phyloP scores from a whole-genome alignment of 2,329 filamentous ascomycete genomes.

The Colletotrichum sp. region DNA sequence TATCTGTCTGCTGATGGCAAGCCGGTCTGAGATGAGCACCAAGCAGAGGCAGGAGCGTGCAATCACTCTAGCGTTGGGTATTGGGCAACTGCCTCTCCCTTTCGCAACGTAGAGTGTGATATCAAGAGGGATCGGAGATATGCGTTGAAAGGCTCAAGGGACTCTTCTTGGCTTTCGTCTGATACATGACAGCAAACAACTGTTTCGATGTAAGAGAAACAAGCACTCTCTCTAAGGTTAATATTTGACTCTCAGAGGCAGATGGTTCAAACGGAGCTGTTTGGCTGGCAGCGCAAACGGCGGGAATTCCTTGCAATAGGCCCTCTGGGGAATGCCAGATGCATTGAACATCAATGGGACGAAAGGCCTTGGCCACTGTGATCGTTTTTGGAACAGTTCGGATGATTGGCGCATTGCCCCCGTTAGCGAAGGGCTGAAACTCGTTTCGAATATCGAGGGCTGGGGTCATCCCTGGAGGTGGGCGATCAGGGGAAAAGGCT shows the following conservation, averaged over 20 bases:
- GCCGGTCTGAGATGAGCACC: neutral
- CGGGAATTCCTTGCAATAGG: neutral
- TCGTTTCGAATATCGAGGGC: neutral
- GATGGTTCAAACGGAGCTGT: neutral
- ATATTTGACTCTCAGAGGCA: neutral
- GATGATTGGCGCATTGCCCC: constrained; percentile 15
- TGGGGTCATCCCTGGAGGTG: neutral
- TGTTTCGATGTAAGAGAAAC: constrained; percentile 4
- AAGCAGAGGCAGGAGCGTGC: neutral
- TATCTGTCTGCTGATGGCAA: neutral
- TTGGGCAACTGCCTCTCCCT: neutral
- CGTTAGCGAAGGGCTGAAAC: constrained; percentile 7
- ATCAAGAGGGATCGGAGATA: neutral
- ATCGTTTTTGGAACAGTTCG: neutral
- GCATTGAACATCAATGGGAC: neutral
- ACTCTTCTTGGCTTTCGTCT: neutral
- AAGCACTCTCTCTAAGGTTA: neutral
- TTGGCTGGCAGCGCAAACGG: neutral
- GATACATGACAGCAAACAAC: neutral
- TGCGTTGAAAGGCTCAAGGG: neutral
- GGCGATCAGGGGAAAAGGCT: constrained; percentile 1
- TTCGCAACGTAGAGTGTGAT: neutral
- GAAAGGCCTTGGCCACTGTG: neutral
- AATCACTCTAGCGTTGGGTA: neutral
- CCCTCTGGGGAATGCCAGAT: neutral